Evolutionary conservation across 148 eudicot genomes (phyloP), one percentile per base, ranked within the genome.

Genomic region (Persicaria maculosa): DNA sequence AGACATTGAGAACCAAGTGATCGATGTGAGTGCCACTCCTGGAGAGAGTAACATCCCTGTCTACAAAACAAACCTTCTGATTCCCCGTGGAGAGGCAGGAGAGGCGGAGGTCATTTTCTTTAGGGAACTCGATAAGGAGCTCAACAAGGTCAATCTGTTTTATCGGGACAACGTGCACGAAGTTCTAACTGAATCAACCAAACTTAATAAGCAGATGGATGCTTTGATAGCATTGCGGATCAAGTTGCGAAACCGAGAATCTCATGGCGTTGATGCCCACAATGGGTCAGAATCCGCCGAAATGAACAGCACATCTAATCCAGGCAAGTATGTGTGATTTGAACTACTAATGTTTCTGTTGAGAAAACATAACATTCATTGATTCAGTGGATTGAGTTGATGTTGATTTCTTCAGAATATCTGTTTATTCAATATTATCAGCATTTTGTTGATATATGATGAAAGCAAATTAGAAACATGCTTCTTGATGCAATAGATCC

Each of bases 141-240:
- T 92, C 81, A 92, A 89, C 72, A 92, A 92, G 85, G 91, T 88
- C 17, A 85, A 80, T 79, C 75, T 50, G 47, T 92, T 92, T 61
- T 92, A 85, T 74, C 79, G 76, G 78, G 85, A 85, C 53, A 90
- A 85, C 78, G 89, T 86, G 73, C 88, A 84, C 14, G 88, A 83
- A 73, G 88, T 85, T 47, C 50, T 80, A 31, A 67, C 16, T 48
- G 92, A 90, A 82, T 91, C 83, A 44, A 72, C 69, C 15, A 80
- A 73, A 68, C 80, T 92, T 65, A 83, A 81, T 48, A 89, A 79
- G 75, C 95, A 92, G 72, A 88, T 92, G 90, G 85, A 84, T n/a
- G 92, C 92, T 61, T 84, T 86, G 48, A 76, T 88, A 68, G 97
- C 95, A 11, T 80, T 92, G 73, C 77, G 90, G 46, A 84, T 90